These are phyloP conservation scores for Zelopaecilomyces penicillatus DNA, from an alignment of 2,329 filamentous ascomycete genomes.

Conservation along the genomic window DNA sequence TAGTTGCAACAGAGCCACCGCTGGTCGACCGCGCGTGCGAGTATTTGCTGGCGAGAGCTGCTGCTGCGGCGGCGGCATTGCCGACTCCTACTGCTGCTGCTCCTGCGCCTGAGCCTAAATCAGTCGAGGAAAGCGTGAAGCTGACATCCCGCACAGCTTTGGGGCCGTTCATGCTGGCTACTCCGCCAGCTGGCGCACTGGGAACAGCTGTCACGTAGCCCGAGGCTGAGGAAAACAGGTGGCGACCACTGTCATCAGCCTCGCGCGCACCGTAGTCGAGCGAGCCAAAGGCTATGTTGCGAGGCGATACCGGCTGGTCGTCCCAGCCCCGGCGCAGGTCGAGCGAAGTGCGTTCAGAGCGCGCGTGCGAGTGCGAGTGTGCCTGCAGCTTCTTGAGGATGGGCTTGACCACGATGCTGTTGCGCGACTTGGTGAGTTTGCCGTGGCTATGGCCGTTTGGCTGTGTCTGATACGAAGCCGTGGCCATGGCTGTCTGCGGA, in stretches of 20 bases:
- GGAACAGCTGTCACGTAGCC: constrained; percentile 14
- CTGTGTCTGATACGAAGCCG: constrained; percentile 22
- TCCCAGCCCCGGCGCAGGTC: constrained; percentile 54
- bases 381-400: constrained; percentile 50
- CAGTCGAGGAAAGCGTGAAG: constrained; percentile 34
- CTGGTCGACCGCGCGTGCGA: constrained; percentile 52
- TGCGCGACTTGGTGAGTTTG: constrained; percentile 36
- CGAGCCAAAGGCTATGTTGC: constrained; percentile 18
- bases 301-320: constrained; percentile 33
- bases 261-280: constrained; percentile 20
- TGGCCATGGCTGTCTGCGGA: constrained; percentile 13
- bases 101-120: constrained; percentile 19
- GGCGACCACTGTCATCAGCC: constrained; percentile 14
- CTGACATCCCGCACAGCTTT: constrained; percentile 33
- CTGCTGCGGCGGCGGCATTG: background rate
- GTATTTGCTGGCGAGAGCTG: constrained; percentile 26
- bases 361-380: constrained; percentile 12
- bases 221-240: constrained; percentile 8
- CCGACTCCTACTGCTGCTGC: constrained; percentile 9
- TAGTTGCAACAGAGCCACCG: constrained; percentile 48
- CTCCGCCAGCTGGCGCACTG: constrained; percentile 12
- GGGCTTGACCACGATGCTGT: constrained; percentile 47
- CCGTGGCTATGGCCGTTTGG: constrained; percentile 12
- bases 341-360: constrained; percentile 54
- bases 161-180: constrained; percentile 2